Evolutionary conservation across 257 asterid species (phyloP), one percentile per base, ranked within the genome.

Genomic region (Nicotiana tomentosiformis): DNA sequence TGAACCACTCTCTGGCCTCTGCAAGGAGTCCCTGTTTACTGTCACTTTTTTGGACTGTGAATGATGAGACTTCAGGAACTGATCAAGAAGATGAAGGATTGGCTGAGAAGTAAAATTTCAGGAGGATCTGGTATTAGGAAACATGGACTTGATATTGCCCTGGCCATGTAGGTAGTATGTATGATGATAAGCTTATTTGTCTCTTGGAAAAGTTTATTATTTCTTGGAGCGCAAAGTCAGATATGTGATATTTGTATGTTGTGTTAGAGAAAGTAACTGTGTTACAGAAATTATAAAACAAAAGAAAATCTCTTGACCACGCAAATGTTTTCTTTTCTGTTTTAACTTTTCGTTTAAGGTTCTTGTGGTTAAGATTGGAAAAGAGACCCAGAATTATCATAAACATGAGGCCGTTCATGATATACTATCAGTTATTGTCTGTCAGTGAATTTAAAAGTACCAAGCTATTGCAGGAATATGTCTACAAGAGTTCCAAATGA

Each of bases 41-140:
- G 80, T 49, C 80, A 23, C 80, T 14, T 49, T 49, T 74, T 49
- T 74, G 80, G 80, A 74, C 80, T 49, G 23, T 26, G 39, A 49
- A 74, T 16, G 49, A 66, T 32, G 74, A 66, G 76, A 66, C 64
- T 74, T 15, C 26, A 74, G 80, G 80, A 26, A 49, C 62, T 0
- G 14, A 74, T 74, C 62, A 49, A 74, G 23, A 76, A 76, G 80
- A 51, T 51, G 80, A 51, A 76, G 80, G 80, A 18, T 14, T 56
- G 61, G n/a, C 61, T 4, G 61, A 56, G 61, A 76, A 76, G 64
- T 46, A 51, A 8, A 51, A 6, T 26, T 17, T 15, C 46, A 26
- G 80, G 79, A 72, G 61, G 29, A 74, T 51, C 64, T 51, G 64
- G 64, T 49, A 76, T 39, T 76, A 26, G 80, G 80, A 51, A 51